These are phyloP conservation scores for Boletus sensibilis DNA, from an alignment of 768 basidiomycete genomes.

Conservation along the genomic window DNA sequence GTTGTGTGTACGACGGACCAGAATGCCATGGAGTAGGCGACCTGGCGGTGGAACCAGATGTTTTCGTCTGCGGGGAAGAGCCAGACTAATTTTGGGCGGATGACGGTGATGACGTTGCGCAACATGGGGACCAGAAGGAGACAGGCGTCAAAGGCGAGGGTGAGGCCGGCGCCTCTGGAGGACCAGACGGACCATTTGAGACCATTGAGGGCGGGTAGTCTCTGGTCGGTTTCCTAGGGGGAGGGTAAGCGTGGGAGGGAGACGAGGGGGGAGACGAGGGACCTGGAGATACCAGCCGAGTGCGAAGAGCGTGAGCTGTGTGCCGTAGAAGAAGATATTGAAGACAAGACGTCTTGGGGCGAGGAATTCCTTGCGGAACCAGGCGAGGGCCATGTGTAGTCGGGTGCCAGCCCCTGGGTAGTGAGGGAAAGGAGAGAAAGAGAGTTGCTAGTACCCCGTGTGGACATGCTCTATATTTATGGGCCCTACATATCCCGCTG, in stretches of 20 bases:
- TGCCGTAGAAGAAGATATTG: conserved; percentile 77
- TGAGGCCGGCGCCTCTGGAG: conserved; percentile 89
- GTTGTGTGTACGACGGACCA: conserved; percentile 93
- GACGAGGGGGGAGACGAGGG: background rate
- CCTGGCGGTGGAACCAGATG: conserved; percentile 94
- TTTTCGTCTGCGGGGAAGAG: conserved; percentile 92
- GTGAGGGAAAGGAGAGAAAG: background rate
- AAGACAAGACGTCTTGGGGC: conserved; percentile 62
- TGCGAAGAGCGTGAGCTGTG: conserved; percentile 69
- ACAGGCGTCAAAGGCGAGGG: conserved; percentile 82
- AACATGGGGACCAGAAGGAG: conserved; percentile 88
- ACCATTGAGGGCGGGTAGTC: conserved; percentile 72
- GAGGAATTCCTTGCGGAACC: conserved; percentile 73
- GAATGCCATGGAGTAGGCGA: conserved; percentile 92
- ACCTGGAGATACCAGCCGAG: conserved; percentile 92
- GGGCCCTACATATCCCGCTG: background rate
- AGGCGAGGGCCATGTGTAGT: conserved; percentile 31
- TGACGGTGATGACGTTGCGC: conserved; percentile 80
- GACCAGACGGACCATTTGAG: conserved; percentile 85
- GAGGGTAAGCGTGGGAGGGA: background rate
- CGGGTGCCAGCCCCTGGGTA: background rate
- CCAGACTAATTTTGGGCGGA: conserved; percentile 80
- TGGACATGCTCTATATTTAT: background rate
- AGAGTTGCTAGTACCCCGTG: background rate
- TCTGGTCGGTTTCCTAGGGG: conserved; percentile 55